Evolutionary conservation across 176 grass and related monocot genomes (phyloP).

Genomic region (Typha latifolia): DNA sequence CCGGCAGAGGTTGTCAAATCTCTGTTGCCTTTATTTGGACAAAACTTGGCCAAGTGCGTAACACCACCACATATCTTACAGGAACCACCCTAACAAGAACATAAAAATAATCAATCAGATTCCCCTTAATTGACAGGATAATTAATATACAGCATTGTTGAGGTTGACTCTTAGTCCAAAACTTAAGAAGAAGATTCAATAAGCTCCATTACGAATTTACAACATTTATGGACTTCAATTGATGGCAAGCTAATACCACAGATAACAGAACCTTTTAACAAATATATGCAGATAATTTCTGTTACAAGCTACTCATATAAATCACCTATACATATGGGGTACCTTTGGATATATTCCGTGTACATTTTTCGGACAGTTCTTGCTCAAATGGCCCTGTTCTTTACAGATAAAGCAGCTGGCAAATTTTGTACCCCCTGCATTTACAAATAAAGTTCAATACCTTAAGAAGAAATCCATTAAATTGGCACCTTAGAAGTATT

Average conservation of each 20-base stretch:
- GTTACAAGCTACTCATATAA: too few relatives aligned
- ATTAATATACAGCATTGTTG: neutral
- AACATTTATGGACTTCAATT: too few relatives aligned
- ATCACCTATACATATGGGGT: constrained; percentile 1
- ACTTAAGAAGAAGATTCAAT: neutral
- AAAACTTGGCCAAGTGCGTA: constrained; percentile 84
- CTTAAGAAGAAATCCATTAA: too few relatives aligned
- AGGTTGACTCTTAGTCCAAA: neutral
- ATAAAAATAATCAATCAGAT: constrained; percentile 8
- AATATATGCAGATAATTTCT: too few relatives aligned
- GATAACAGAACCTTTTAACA: too few relatives aligned
- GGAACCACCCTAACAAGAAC: constrained; percentile 64
- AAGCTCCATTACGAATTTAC: neutral
- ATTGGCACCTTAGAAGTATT: too few relatives aligned
- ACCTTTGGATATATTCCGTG: constrained; percentile 98
- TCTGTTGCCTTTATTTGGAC: constrained; percentile 51
- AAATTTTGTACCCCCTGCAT: constrained; percentile 72
- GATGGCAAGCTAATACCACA: too few relatives aligned
- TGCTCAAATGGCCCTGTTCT: constrained; percentile 76
- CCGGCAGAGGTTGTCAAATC: constrained; percentile 25
- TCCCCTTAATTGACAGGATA: neutral
- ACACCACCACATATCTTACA: constrained; percentile 92
- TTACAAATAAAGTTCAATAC: neutral
- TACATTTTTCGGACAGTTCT: constrained; percentile 71
- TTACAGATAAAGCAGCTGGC: constrained; percentile 87